Conservation (phyloP, 139 green algal genomes). For the Micractinium sp. region DNA sequence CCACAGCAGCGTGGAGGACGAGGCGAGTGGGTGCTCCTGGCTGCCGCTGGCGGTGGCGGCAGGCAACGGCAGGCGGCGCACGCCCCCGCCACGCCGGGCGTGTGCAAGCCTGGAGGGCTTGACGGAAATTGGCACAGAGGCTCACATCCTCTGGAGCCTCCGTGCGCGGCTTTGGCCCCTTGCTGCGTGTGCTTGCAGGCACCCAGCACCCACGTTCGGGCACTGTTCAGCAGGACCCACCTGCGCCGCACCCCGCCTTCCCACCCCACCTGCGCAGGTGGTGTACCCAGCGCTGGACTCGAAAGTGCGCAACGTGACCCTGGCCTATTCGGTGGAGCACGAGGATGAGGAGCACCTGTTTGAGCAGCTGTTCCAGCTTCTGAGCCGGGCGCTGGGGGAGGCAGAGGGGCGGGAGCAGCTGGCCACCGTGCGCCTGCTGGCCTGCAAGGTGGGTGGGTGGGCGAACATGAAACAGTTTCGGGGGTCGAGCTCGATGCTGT, state of each 20-base stretch:
- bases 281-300: conserved; percentile 89
- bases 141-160: too few species aligned
- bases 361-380: conserved; percentile 81
- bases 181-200: too few species aligned
- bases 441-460: conserved; percentile 19
- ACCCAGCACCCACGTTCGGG: not conserved
- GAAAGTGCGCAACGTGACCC: conserved; percentile 93
- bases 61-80: not conserved
- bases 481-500: not conserved
- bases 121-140: too few species aligned
- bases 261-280: conserved; percentile 62
- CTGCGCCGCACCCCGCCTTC: not conserved
- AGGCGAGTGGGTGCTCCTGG: conserved; percentile 61
- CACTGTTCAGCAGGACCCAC: too few species aligned
- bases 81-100: not conserved
- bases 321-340: conserved; percentile 90
- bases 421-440: conserved; percentile 55
- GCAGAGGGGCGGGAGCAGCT: conserved; percentile 48
- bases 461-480: not conserved
- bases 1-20: conserved; percentile 91
- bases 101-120: too few species aligned
- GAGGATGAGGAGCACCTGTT: conserved; percentile 92
- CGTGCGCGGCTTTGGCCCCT: too few species aligned
- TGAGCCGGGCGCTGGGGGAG: conserved; percentile 61
- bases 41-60: too few species aligned